These are phyloP conservation scores for Erysimum cheiri DNA, from an alignment of 441 rosid species.

Conservation along the genomic window DNA sequence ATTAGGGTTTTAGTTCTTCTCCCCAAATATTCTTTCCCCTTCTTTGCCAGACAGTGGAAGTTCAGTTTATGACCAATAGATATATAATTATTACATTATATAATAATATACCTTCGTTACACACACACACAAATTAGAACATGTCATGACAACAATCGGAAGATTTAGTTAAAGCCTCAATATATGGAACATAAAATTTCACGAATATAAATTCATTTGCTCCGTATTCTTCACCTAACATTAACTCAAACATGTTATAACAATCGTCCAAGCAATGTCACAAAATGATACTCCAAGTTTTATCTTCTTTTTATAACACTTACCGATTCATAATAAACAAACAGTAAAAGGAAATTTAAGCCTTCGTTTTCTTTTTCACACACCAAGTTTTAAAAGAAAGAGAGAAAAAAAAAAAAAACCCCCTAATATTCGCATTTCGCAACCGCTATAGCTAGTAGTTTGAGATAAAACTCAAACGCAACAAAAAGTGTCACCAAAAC, in stretches of 20 bases:
- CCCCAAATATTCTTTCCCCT: slow-evolving; percentile 45
- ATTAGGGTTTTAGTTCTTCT: slow-evolving; percentile 39
- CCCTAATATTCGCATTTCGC: slow-evolving; percentile 37
- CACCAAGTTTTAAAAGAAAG: slow-evolving; percentile 14
- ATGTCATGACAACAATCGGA: neutral
- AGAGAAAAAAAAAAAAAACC: neutral
- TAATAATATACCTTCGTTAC: neutral
- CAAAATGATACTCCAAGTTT: slow-evolving; percentile 8
- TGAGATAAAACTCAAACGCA: slow-evolving; percentile 38
- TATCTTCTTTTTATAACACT: slow-evolving; percentile 17
- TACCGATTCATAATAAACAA: slow-evolving; percentile 20
- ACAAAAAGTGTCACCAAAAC: slow-evolving; percentile 38
- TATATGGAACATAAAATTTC: slow-evolving; percentile 11
- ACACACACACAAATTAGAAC: slow-evolving; percentile 7
- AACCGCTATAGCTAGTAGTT: slow-evolving; percentile 28
- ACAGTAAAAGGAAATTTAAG: neutral
- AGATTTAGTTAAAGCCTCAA: neutral
- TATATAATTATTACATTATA: neutral
- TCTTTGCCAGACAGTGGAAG: slow-evolving; percentile 38
- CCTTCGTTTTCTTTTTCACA: slow-evolving; percentile 31
- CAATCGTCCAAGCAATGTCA: slow-evolving; percentile 19
- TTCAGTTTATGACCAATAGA: slow-evolving; percentile 25
- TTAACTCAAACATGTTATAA: slow-evolving; percentile 9
- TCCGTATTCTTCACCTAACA: slow-evolving; percentile 1
- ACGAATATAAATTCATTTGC: slow-evolving; percentile 14